Evolutionary conservation across 164 flowering plant genomes (phyloP), one percentile per base, ranked within the genome.

Genomic region (Amborella trichopoda): DNA sequence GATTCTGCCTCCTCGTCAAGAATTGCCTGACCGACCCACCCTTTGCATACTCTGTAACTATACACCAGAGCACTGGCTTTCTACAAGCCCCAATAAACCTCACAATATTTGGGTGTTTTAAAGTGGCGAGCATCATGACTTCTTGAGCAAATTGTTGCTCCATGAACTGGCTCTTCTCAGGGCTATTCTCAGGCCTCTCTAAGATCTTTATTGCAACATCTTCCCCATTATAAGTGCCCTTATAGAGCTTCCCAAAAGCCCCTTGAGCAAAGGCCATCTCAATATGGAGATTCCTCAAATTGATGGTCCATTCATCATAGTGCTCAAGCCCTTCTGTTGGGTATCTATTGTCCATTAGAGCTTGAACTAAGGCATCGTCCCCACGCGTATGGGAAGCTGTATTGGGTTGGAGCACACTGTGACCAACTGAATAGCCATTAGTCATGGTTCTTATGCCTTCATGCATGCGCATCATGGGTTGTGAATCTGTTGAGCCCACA

Each of bases 71-170:
- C 76, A 75, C 61, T 2, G 83, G 80, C 40, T 77, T 80, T 25
- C 76, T 66, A 37, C 88, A 80, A 4, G 63, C 81, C 17, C 88
- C 88, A 62, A 77, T 69, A 48, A 80, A 77, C 26, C 83, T 65
- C 36, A 80, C 88, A 26, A 80, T 73, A 48, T 77, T 77, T 0
- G 67, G 65, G 46, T 77, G 88, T 46, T 69, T 75, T 22, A 80
- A 43, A 3, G 77, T 75, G n/a, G 88, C 88, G 53, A 80, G 66
- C 83, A 80, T 77, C 68, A 65, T 71, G 4, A 80, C 88, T 51
- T 80, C 88, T 53, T 80, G 88, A 40, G 74, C 81, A 54, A 77
- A 80, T 45, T 80, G 88, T 23, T 75, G 83, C 50, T 80, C 83
- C 81, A 80, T 69, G 21, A 63, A 33, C 57, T 70, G 83, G 5